Evolutionary conservation across 345 rosid genomes (phyloP), one percentile per base, ranked within the genome.

Genomic region (Bretschneidera sinensis): DNA sequence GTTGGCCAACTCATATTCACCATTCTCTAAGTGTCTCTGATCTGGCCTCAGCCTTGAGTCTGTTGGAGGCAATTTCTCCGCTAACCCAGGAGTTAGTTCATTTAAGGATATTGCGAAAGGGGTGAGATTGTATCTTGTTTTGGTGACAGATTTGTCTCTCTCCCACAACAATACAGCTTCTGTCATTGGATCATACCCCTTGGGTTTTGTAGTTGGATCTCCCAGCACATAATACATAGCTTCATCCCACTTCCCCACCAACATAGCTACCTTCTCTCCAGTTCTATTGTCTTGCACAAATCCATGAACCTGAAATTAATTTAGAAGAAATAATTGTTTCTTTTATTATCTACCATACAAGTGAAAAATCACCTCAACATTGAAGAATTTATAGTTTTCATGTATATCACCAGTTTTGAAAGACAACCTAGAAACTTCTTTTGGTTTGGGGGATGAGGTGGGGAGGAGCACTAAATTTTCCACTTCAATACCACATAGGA

Each of bases 221-320:
- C 97, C 97, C 60, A 85, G 64, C 21, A 88, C 97, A 64, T 90
- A 88, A 81, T 94, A 94, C 89, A 94, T 79, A 43, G 96, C 99
- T 69, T 82, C 99, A 60, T 95, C 99, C 99, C 99, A 95, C 83
- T 95, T 95, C 8, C 99, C 97, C 55, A 95, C 76, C 79, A 95
- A 62, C 83, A 91, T 71, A 31, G 97, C 99, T 34, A 95, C 96
- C 83, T 88, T 95, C 84, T 91, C 95, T 59, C 96, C 99, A 0
- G 94, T 95, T 69, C 84, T 85, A 56, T 85, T 90, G 69, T 95
- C 95, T 81, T 88, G 95, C 71, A 95, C 95, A 79, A 95, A 91
- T 52, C 99, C 96, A 63, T 95, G 99, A 74, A 88, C 97, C 99
- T 95, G 75, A 45, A 64, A 39, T 7, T 4, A 14, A 39, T 39